A percentile compares a stretch with the other conserved stretches of the same genome.
These are phyloP conservation scores for Acidiella bohemica DNA, from an alignment of 495 filamentous ascomycete species.

Conservation along the genomic window DNA sequence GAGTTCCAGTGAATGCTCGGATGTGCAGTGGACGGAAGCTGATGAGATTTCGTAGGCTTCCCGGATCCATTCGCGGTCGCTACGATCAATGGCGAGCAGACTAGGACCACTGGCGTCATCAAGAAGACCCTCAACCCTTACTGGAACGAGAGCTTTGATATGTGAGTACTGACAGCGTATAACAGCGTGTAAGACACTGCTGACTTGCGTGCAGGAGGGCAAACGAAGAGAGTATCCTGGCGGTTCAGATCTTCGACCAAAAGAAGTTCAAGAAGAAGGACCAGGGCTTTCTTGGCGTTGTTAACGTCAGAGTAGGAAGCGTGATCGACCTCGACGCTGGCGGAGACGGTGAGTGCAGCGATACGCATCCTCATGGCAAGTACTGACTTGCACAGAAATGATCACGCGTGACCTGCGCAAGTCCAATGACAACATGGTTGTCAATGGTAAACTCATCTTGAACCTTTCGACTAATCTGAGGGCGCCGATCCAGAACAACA, in stretches of 20 bases:
- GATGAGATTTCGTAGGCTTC: conserved; percentile 49
- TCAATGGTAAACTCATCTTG: conserved; percentile 93
- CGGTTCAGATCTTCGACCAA: conserved; percentile 97
- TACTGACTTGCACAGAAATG: conserved; percentile 49
- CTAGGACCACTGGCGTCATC: conserved; percentile 85
- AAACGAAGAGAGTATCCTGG: conserved; percentile 87
- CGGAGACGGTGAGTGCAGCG: conserved; percentile 94
- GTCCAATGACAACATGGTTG: conserved; percentile 93
- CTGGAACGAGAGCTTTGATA: conserved; percentile 97
- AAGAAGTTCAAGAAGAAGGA: conserved; percentile 99
- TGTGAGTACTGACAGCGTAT: conserved; percentile 62
- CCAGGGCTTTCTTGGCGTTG: conserved; percentile 93
- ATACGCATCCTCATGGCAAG: conserved; percentile 26
- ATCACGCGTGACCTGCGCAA: conserved; percentile 97
- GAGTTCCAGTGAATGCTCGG: conserved; percentile 27
- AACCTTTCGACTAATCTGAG: conserved; percentile 83
- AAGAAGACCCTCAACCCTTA: conserved; percentile 97
- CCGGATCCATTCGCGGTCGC: conserved; percentile 97
- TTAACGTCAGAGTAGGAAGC: conserved; percentile 89
- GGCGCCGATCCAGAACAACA: conserved; percentile 32
- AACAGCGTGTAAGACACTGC: too few species aligned
- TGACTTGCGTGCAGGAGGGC: conserved; percentile 57
- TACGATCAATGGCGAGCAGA: conserved; percentile 92
- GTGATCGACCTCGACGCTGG: conserved; percentile 79
- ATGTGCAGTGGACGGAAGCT: conserved; percentile 2